Percentiles rank a stretch among this genome's conserved stretches.
Evolutionary conservation across 176 grass and related monocot species (phyloP).

Genomic region (Phyllostachys edulis): DNA sequence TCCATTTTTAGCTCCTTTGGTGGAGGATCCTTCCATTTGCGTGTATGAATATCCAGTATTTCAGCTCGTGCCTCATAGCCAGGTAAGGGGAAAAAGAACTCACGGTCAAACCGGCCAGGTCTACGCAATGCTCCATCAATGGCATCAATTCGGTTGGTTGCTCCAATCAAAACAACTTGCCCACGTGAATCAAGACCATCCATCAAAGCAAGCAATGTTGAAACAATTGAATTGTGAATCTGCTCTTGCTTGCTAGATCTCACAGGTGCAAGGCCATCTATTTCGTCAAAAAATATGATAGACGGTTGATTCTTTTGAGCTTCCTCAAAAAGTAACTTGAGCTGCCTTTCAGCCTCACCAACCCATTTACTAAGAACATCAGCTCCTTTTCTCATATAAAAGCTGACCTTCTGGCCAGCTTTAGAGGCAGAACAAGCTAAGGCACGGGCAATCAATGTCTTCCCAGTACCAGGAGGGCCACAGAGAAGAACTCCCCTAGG

Average conservation of each 20-base stretch:
- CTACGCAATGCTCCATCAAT: constrained; percentile 98
- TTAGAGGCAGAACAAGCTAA: constrained; percentile 95
- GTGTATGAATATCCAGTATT: constrained; percentile 96
- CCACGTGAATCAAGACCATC: constrained; percentile 98
- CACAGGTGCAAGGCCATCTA: constrained; percentile 98
- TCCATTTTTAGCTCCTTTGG: constrained; percentile 79
- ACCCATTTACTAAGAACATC: constrained; percentile 99
- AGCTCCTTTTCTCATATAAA: constrained; percentile 99
- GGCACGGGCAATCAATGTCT: constrained; percentile 96
- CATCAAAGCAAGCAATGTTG: constrained; percentile 98
- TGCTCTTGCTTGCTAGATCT: constrained; percentile 99
- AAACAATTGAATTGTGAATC: constrained; percentile 99
- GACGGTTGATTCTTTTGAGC: constrained; percentile 98
- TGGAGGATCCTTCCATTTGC: constrained; percentile 95
- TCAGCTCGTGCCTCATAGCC: constrained; percentile 89
- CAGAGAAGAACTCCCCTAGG: constrained; percentile 96
- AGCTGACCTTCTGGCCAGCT: constrained; percentile 96
- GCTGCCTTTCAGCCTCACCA: constrained; percentile 96
- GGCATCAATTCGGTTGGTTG: constrained; percentile 97
- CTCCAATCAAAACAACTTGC: constrained; percentile 99
- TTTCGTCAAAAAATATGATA: constrained; percentile 99
- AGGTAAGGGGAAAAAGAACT: constrained; percentile 96
- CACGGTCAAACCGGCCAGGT: constrained; percentile 96
- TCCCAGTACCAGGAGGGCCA: constrained; percentile 97
- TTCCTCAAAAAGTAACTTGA: constrained; percentile 99